These are phyloP conservation scores for Leccinum boreale DNA, from an alignment of 768 basidiomycete genomes.

Conservation along the genomic window DNA sequence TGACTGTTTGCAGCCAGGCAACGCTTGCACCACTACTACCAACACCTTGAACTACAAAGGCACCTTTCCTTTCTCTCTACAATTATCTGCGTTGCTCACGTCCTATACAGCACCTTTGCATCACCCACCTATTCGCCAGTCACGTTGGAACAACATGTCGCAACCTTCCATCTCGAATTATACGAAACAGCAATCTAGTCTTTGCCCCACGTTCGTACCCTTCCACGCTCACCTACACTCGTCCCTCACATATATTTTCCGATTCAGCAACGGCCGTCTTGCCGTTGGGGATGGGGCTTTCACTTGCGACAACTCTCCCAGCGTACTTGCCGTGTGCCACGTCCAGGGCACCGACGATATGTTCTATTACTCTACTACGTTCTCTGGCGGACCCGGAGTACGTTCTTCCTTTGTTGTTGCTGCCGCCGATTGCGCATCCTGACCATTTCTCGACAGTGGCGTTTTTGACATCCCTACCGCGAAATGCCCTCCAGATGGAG, in stretches of 20 bases:
- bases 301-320: conserved; percentile 72
- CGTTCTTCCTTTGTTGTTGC: conserved; percentile 25
- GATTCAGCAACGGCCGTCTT: conserved; percentile 84
- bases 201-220: conserved; percentile 81
- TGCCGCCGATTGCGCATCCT: background rate
- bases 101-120: background rate
- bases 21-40: conserved; percentile 14
- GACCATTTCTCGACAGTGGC: conserved; percentile 56
- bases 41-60: conserved; percentile 7
- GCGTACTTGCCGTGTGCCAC: conserved; percentile 83
- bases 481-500: conserved; percentile 95
- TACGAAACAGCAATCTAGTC: conserved; percentile 82
- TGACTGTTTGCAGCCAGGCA: background rate
- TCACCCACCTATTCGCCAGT: conserved; percentile 24
- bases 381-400: conserved; percentile 92
- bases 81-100: background rate
- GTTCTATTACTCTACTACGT: conserved; percentile 91
- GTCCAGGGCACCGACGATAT: conserved; percentile 76
- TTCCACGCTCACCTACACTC: background rate
- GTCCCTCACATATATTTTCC: conserved; percentile 13
- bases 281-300: conserved; percentile 97
- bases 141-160: conserved; percentile 90
- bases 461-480: conserved; percentile 88
- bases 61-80: background rate
- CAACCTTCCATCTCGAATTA: conserved; percentile 68